Conservation (phyloP, 148 eudicot species). For the Agrostemma githago region DNA sequence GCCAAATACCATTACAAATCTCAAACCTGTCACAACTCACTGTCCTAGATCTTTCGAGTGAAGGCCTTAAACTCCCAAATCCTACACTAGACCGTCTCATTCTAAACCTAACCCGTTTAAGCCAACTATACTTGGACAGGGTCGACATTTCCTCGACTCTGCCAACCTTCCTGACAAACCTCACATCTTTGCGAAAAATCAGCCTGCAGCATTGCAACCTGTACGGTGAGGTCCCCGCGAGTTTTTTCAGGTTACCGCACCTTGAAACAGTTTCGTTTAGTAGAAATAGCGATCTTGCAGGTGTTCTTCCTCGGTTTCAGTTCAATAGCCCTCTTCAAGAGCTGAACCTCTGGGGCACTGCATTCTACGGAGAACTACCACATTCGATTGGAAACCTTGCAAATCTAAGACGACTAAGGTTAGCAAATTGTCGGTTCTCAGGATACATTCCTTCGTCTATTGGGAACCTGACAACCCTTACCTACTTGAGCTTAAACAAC, state of each 20-base stretch:
- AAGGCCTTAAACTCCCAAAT: conserved; percentile 7
- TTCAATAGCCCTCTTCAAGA: not conserved
- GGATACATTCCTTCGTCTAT: conserved; percentile 20
- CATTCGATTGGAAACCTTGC: conserved; percentile 22
- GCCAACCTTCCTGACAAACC: conserved; percentile 19
- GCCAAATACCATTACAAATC: conserved; percentile 31
- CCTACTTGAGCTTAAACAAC: not conserved
- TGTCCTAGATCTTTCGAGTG: conserved; percentile 22
- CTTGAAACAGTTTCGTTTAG: conserved; percentile 13
- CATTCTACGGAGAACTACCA: conserved; percentile 2
- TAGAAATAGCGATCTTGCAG: conserved; percentile 12
- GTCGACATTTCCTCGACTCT: conserved; percentile 25
- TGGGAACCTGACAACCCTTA: conserved; percentile 15
- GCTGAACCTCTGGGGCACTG: not conserved
- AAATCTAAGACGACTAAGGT: not conserved
- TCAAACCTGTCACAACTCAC: conserved; percentile 17
- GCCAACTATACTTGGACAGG: not conserved
- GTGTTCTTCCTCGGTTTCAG: conserved; percentile 30
- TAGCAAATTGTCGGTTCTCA: not conserved
- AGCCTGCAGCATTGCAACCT: not conserved
- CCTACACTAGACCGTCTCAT: conserved; percentile 10
- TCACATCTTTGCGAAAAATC: conserved; percentile 11
- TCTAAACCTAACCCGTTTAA: conserved; percentile 21
- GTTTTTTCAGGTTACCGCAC: not conserved
- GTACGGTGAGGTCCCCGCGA: conserved; percentile 8